Evolutionary conservation across 2,329 filamentous ascomycete species (phyloP).

Genomic region (Diaporthe sp.): DNA sequence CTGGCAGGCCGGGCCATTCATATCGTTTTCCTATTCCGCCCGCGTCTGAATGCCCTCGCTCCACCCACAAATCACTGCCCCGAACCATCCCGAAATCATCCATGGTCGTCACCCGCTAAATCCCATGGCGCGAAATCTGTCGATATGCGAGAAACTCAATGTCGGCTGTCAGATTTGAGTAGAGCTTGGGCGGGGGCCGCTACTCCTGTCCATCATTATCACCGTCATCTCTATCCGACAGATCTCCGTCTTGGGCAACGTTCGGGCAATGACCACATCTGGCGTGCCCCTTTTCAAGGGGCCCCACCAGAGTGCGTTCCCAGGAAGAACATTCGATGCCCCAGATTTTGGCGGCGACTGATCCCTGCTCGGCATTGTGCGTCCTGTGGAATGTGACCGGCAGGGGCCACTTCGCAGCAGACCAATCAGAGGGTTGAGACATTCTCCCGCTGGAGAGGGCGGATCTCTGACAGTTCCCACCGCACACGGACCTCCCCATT

Average conservation of each 20-base stretch:
- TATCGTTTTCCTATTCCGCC: background rate
- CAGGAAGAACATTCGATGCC: constrained; percentile 29
- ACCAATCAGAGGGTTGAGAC: constrained; percentile 27
- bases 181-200: background rate
- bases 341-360: constrained; percentile 4
- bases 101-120: background rate
- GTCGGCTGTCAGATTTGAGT: constrained; percentile 10
- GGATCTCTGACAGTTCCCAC: constrained; percentile 24
- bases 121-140: background rate
- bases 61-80: constrained; percentile 29
- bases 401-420: background rate
- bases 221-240: constrained; percentile 5
- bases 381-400: constrained; percentile 25
- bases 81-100: constrained; percentile 19
- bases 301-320: background rate
- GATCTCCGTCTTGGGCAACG: constrained; percentile 17
- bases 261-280: constrained; percentile 24
- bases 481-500: constrained; percentile 26
- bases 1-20: background rate
- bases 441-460: constrained; percentile 14
- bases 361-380: constrained; percentile 18
- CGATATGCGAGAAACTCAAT: constrained; percentile 27
- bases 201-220: constrained; percentile 29
- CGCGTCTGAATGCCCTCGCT: constrained; percentile 3
- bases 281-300: constrained; percentile 16